Evolutionary conservation across 306 rosid species (phyloP).

Genomic region (Medicago ruthenica): DNA sequence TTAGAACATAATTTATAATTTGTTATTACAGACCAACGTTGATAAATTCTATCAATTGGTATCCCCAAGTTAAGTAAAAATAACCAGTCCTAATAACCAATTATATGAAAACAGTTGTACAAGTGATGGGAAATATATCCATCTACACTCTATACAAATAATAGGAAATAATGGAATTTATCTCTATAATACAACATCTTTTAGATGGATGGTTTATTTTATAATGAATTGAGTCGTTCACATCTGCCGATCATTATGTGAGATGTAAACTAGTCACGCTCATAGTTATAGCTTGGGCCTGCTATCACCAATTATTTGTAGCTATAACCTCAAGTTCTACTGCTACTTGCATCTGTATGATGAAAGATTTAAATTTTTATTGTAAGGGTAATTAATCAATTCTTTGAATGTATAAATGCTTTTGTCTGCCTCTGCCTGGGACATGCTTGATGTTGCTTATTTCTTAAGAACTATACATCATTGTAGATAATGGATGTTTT

Average conservation of each 20-base stretch:
- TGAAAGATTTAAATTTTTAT: neutral
- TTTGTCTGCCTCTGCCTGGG: neutral
- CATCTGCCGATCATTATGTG: neutral
- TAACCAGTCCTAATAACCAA: neutral
- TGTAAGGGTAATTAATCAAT: neutral
- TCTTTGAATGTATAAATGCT: neutral
- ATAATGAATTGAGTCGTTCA: neutral
- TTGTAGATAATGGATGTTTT: slow-evolving; percentile 7
- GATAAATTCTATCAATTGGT: too few relatives aligned
- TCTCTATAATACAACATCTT: neutral
- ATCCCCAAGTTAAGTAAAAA: too few relatives aligned
- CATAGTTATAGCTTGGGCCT: slow-evolving; percentile 8
- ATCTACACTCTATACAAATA: too few relatives aligned
- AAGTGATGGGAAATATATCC: neutral
- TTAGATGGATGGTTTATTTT: neutral
- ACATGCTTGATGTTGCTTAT: neutral
- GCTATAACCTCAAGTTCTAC: slow-evolving; percentile 4
- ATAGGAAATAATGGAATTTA: neutral
- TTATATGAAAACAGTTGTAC: neutral
- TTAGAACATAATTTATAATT: too few relatives aligned
- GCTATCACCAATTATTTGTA: slow-evolving; percentile 4
- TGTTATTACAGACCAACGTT: too few relatives aligned
- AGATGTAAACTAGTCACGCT: slow-evolving; percentile 3
- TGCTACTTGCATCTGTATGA: slow-evolving; percentile 16
- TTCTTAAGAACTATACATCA: slow-evolving; percentile 9